Percentiles rank a stretch among this genome's conserved stretches.
phyloP scores from a whole-genome alignment of 257 asterid species.

The Phtheirospermum japonicum region DNA sequence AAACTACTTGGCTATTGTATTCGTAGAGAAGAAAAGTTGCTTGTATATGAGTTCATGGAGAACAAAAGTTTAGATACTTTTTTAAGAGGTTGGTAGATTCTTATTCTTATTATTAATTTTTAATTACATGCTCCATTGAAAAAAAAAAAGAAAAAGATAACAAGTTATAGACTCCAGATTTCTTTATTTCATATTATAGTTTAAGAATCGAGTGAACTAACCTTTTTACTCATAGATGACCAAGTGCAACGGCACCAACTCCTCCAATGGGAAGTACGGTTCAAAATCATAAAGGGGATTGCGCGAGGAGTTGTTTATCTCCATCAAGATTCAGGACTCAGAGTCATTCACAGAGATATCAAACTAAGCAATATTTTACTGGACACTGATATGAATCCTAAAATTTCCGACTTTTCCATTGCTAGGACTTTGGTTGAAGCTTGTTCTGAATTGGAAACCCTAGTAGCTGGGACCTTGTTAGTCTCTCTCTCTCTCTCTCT shows the following conservation, averaged over 20 bases:
- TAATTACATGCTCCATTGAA: too few species aligned
- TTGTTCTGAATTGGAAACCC: not conserved
- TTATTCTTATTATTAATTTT: not conserved
- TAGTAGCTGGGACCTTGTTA: conserved; percentile 16
- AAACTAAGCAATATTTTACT: conserved; percentile 14
- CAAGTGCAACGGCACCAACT: not conserved
- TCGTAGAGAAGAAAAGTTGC: conserved; percentile 6
- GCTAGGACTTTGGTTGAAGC: conserved; percentile 1
- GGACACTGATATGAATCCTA: conserved; percentile 29
- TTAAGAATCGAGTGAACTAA: not conserved
- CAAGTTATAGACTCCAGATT: too few species aligned
- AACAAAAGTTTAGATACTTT: conserved; percentile 16
- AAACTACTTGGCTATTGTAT: conserved; percentile 30
- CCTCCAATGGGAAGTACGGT: not conserved
- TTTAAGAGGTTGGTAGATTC: not conserved
- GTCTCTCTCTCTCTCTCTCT: not conserved
- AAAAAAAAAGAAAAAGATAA: too few species aligned
- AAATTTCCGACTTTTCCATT: conserved; percentile 20
- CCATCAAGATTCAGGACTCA: conserved; percentile 26
- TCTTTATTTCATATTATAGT: not conserved
- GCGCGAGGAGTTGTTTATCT: conserved; percentile 27
- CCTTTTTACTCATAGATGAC: not conserved
- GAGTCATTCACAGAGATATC: conserved; percentile 20
- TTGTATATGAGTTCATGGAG: conserved; percentile 30
- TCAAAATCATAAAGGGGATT: conserved; percentile 22